Evolutionary conservation across 371 early-diverging fungal species (phyloP).

Genomic region (Quaeritorhiza haematococci): DNA sequence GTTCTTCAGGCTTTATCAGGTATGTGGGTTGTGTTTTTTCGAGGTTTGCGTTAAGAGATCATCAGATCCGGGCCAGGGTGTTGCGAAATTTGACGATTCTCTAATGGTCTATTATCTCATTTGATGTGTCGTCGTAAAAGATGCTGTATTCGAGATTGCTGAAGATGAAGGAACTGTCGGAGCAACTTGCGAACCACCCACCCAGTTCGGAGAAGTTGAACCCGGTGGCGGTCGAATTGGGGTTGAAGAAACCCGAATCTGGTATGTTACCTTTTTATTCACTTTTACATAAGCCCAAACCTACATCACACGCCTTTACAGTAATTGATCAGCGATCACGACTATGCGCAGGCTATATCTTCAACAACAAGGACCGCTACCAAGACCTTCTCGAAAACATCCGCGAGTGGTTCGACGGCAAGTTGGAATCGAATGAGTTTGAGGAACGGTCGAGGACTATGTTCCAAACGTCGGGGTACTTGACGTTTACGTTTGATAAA

Average conservation of each 20-base stretch:
- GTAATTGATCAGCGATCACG: slow-evolving; percentile 17
- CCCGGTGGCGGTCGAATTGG: slow-evolving; percentile 76
- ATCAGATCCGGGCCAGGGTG: no score
- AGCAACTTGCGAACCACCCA: slow-evolving; percentile 51
- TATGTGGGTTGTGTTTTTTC: slow-evolving; percentile 18
- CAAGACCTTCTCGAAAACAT: slow-evolving; percentile 67
- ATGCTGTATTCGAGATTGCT: slow-evolving; percentile 74
- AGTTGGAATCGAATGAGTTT: slow-evolving; percentile 77
- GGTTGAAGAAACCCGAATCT: slow-evolving; percentile 49
- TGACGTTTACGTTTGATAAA: slow-evolving; percentile 84
- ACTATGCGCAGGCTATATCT: slow-evolving; percentile 3
- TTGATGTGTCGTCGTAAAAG: no score
- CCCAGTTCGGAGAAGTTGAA: slow-evolving; percentile 58
- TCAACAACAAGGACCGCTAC: slow-evolving; percentile 60
- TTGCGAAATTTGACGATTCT: background rate
- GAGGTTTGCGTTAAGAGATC: background rate
- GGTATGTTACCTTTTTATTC: slow-evolving; percentile 11
- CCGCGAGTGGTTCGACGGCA: slow-evolving; percentile 71
- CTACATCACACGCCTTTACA: slow-evolving; percentile 29
- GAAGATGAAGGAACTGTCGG: slow-evolving; percentile 69
- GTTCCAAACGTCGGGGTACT: slow-evolving; percentile 82
- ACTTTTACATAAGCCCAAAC: slow-evolving; percentile 3
- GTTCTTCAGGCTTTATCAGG: slow-evolving; percentile 84
- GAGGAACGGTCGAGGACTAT: slow-evolving; percentile 87
- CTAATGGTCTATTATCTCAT: background rate